phyloP scores from a whole-genome alignment of 257 asterid species.

The Solanum bukasovii region DNA sequence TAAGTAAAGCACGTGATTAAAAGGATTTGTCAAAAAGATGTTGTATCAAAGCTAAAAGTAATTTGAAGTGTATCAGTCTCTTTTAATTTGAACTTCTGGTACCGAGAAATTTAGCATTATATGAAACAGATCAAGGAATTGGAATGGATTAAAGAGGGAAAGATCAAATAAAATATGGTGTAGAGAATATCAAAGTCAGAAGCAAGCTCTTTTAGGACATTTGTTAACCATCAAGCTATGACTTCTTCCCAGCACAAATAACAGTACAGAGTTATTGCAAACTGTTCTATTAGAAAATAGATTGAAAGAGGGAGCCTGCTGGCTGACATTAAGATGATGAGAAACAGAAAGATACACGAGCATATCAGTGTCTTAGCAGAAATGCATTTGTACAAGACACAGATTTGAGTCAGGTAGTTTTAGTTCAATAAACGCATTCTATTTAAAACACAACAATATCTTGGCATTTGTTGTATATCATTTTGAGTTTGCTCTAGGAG shows the following conservation, averaged over 20 bases:
- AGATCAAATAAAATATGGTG: background rate
- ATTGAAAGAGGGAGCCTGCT: background rate
- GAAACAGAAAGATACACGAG: background rate
- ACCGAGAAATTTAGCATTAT: background rate
- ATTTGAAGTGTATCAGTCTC: background rate
- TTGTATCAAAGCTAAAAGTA: background rate
- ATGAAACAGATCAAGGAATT: background rate
- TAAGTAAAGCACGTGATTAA: background rate
- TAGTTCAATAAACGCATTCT: background rate
- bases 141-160: background rate
- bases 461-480: background rate
- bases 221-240: background rate
- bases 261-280: background rate
- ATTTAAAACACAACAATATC: background rate
- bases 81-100: background rate
- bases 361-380: background rate
- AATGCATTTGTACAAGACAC: background rate
- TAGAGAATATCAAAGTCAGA: background rate
- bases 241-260: background rate
- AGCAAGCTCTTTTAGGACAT: background rate
- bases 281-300: background rate
- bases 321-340: background rate
- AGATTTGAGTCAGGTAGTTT: background rate
- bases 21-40: background rate
- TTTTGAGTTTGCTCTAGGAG: background rate